Base-by-base conservation (phyloP, 2,329 filamentous ascomycete genomes). In the Colletotrichum truncatum region DNA sequence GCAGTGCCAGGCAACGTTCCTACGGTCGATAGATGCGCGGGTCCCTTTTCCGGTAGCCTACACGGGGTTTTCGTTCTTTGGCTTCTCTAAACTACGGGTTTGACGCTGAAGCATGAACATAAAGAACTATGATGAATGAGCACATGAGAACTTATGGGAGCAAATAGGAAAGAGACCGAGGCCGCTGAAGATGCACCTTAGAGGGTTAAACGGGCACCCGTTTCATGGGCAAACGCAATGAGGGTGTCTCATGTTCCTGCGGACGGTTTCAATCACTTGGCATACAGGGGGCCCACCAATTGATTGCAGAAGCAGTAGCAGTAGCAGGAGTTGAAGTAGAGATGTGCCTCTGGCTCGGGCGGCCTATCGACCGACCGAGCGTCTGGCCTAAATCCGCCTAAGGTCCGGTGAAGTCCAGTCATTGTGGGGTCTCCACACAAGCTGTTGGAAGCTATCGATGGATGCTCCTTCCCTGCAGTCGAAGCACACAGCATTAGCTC, bases 241-340 rank as follows among this genome's bases (percentile, higher is more conserved):
- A 63, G 28, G n/a, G 6, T 66, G 63, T 66, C 57, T 63, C 63
- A 66, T 38, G 49, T 66, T 66, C 43, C 43, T 63, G 43, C 63
- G 41, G 34, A 52, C 30, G 36, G 63, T 63, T 66, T 66, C 57
- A 66, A 66, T 63, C 43, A 36, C 34, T 32, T 61, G 51, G 51
- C 63, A 56, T 48, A 55, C 57, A 62, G 62, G 51, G 62, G 49
- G 34, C 30, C 55, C 49, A 28, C n/a, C n/a, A n/a, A n/a, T n/a
- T n/a, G n/a, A n/a, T n/a, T n/a, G n/a, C n/a, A n/a, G n/a, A n/a
- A n/a, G n/a, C n/a, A n/a, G n/a, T n/a, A n/a, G n/a, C n/a, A n/a
- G n/a, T n/a, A n/a, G n/a, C n/a, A n/a, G n/a, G n/a, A n/a, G n/a
- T n/a, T n/a, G n/a, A n/a, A n/a, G n/a, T n/a, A 11, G 4, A 34